phyloP scores from a whole-genome alignment of 1,139 yeast species.

The Geotrichum histeridarum region DNA sequence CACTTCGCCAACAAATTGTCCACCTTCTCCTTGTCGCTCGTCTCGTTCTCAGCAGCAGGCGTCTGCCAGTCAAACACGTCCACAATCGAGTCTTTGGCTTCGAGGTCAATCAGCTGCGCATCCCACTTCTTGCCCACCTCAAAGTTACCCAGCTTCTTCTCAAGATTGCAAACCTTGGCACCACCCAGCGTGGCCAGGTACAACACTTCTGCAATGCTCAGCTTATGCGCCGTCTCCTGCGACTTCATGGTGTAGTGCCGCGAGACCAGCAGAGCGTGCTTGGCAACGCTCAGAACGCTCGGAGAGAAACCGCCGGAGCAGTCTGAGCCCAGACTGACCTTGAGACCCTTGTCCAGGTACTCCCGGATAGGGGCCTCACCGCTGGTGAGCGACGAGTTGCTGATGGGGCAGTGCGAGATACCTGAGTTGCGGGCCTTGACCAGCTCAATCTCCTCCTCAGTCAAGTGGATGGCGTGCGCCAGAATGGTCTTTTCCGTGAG shows the following conservation, averaged over 20 bases:
- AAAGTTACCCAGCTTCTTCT: slow-evolving; percentile 61
- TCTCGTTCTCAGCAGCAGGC: slow-evolving; percentile 22
- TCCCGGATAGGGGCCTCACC: slow-evolving; percentile 85
- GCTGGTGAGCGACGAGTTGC: slow-evolving; percentile 81
- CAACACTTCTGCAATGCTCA: slow-evolving; percentile 65
- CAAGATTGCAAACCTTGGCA: slow-evolving; percentile 67
- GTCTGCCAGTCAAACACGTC: slow-evolving; percentile 73
- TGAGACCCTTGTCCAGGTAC: slow-evolving; percentile 59
- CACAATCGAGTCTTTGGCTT: slow-evolving; percentile 48
- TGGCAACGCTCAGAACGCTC: slow-evolving; percentile 68
- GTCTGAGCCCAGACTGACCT: slow-evolving; percentile 86
- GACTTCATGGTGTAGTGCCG: slow-evolving; percentile 72
- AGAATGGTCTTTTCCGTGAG: slow-evolving; percentile 63
- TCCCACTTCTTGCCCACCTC: slow-evolving; percentile 76
- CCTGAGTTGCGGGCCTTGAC: slow-evolving; percentile 58
- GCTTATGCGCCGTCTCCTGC: slow-evolving; percentile 44
- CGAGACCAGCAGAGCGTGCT: slow-evolving; percentile 76
- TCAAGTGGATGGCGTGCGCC: slow-evolving; percentile 84
- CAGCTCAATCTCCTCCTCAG: slow-evolving; percentile 56
- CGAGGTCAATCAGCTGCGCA: slow-evolving; percentile 68
- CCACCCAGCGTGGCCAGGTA: slow-evolving; percentile 88
- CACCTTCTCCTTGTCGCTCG: slow-evolving; percentile 34
- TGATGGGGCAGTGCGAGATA: slow-evolving; percentile 88
- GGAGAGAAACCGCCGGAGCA: slow-evolving; percentile 88
- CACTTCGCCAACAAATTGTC: slow-evolving; percentile 71